Percentiles rank a stretch among this genome's conserved stretches.
These are phyloP conservation scores for Penicillium sp. DNA, from an alignment of 2,329 filamentous ascomycete species.

Conservation along the genomic window DNA sequence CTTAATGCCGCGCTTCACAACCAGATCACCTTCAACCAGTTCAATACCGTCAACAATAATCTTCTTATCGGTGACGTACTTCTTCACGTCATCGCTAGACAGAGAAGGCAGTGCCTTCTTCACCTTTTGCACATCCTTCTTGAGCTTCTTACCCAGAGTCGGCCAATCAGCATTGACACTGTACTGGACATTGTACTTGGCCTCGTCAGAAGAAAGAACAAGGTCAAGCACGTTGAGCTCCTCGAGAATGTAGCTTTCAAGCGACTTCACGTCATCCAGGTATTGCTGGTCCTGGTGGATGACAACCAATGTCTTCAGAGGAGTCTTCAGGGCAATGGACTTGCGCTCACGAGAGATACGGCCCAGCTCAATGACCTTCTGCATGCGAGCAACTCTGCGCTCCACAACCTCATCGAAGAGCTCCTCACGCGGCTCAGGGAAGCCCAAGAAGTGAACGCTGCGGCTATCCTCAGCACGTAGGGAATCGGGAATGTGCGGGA, in stretches of 20 bases:
- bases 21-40: constrained; percentile 78
- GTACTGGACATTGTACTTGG: constrained; percentile 89
- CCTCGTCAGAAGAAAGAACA: constrained; percentile 81
- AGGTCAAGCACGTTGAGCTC: constrained; percentile 90
- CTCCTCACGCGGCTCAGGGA: constrained; percentile 84
- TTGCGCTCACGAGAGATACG: constrained; percentile 83
- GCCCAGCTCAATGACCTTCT: constrained; percentile 89
- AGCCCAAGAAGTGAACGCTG: constrained; percentile 89
- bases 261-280: constrained; percentile 79
- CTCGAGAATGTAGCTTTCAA: constrained; percentile 86
- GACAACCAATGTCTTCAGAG: constrained; percentile 84
- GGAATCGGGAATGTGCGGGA: constrained; percentile 76
- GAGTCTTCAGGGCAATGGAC: constrained; percentile 84
- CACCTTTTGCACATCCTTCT: constrained; percentile 89
- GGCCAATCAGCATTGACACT: constrained; percentile 91
- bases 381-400: constrained; percentile 85
- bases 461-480: constrained; percentile 71
- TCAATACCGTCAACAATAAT: constrained; percentile 85
- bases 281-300: constrained; percentile 83
- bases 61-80: constrained; percentile 71
- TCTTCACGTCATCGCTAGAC: constrained; percentile 77
- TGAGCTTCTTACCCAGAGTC: constrained; percentile 91
- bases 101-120: constrained; percentile 85
- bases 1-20: constrained; percentile 76
- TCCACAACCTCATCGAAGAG: constrained; percentile 86